Conservation (phyloP, 1,139 yeast genomes). For the Scheffersomyces cryptocercus region DNA sequence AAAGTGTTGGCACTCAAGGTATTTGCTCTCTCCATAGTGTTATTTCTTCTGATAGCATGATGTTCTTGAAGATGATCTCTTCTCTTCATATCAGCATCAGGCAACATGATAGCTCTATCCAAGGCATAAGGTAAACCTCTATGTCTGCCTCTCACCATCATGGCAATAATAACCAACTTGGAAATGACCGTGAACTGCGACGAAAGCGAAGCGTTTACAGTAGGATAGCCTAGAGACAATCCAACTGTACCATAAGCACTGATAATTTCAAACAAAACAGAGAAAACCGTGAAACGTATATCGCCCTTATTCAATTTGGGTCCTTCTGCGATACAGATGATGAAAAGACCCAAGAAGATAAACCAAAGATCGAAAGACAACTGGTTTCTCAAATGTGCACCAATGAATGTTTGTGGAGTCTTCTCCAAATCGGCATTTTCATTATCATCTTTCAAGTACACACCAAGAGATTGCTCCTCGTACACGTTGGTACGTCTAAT, state of each 20-base stretch:
- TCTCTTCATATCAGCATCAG: constrained; percentile 65
- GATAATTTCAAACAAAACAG: constrained; percentile 80
- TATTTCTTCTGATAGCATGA: constrained; percentile 45
- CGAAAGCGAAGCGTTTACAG: constrained; percentile 64
- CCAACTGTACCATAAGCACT: constrained; percentile 98
- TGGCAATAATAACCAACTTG: constrained; percentile 80
- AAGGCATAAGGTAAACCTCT: constrained; percentile 94
- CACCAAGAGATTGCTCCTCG: constrained; percentile 93
- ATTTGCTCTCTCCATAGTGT: constrained; percentile 26
- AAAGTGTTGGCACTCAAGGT: constrained; percentile 11
- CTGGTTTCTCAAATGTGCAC: constrained; percentile 88
- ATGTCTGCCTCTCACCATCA: constrained; percentile 94
- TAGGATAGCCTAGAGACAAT: constrained; percentile 78
- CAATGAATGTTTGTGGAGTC: constrained; percentile 64
- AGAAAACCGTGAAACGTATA: constrained; percentile 64
- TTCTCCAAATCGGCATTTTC: constrained; percentile 31
- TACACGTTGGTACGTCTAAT: constrained; percentile 96
- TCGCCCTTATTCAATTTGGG: constrained; percentile 49
- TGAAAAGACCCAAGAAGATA: constrained; percentile 78
- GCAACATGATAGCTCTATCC: constrained; percentile 92
- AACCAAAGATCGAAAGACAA: constrained; percentile 95
- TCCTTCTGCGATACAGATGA: constrained; percentile 86
- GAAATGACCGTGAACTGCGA: constrained; percentile 73
- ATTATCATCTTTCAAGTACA: constrained; percentile 55
- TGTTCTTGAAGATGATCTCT: constrained; percentile 70